These are phyloP conservation scores for Rhodotorula toruloides DNA, from an alignment of 768 basidiomycete genomes.

Conservation along the genomic window DNA sequence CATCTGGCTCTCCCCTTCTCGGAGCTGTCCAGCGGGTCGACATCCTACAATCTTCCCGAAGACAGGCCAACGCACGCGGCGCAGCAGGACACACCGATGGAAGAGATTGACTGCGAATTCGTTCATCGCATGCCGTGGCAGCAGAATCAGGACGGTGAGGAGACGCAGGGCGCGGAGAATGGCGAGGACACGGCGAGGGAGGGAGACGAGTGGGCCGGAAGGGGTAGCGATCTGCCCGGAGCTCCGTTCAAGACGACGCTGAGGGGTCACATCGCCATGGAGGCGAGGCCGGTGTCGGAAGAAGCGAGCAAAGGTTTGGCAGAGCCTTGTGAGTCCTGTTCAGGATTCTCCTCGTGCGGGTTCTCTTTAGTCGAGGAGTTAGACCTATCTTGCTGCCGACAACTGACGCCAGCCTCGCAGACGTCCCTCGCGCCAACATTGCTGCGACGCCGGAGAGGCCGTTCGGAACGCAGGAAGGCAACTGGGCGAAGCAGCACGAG, in stretches of 20 bases:
- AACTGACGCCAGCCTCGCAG: no score
- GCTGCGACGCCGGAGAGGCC: conserved; percentile 26
- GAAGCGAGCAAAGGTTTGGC: neutral
- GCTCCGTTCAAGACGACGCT: conserved; percentile 3
- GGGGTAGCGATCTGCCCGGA: neutral
- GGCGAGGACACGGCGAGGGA: no score
- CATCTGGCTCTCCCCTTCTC: no score
- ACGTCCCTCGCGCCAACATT: conserved; percentile 22
- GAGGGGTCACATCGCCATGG: neutral
- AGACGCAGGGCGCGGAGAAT: no score
- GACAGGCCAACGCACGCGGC: no score
- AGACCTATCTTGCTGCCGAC: no score
- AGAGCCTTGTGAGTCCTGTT: conserved; percentile 5
- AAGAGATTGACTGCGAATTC: no score
- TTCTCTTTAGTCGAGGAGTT: neutral
- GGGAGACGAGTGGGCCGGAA: neutral
- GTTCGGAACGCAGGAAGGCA: conserved; percentile 16
- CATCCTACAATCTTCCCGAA: no score
- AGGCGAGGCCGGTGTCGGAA: neutral
- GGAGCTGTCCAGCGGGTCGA: no score
- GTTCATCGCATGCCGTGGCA: no score
- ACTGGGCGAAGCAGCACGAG: conserved; percentile 30
- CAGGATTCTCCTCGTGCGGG: neutral
- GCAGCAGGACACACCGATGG: no score
- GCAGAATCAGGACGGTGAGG: no score